These are phyloP conservation scores for Apiospora pterosperma DNA, from an alignment of 2,329 filamentous ascomycete genomes.

Conservation along the genomic window DNA sequence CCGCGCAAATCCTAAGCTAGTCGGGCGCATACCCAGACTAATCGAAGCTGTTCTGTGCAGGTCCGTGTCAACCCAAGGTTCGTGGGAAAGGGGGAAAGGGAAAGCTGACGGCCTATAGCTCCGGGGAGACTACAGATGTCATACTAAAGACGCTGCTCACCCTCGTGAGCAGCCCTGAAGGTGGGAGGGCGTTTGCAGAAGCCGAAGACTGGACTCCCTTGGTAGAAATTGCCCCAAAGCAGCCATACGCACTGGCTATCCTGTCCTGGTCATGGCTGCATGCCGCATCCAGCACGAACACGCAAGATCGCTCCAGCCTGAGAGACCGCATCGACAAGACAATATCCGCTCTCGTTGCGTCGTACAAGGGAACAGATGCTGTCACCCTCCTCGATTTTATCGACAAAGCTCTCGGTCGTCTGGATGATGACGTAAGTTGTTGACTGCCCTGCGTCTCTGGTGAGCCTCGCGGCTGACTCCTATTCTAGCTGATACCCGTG, in stretches of 20 bases:
- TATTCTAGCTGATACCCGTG: constrained; percentile 41
- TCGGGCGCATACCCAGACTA: constrained; percentile 50
- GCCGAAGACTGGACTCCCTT: constrained; percentile 52
- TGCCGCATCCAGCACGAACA: constrained; percentile 30
- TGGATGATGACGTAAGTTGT: constrained; percentile 43
- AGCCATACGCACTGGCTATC: constrained; percentile 53
- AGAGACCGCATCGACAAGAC: constrained; percentile 41
- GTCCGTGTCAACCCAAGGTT: constrained; percentile 30
- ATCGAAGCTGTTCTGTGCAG: constrained; percentile 51
- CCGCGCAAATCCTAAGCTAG: constrained; percentile 42
- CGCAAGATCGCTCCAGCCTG: constrained; percentile 28
- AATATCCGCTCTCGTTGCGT: constrained; percentile 45
- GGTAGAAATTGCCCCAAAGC: constrained; percentile 52
- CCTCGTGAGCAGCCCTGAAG: constrained; percentile 49
- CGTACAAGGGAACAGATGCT: constrained; percentile 57
- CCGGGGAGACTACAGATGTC: constrained; percentile 47
- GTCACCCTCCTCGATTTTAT: constrained; percentile 57
- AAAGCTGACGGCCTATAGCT: constrained; percentile 32
- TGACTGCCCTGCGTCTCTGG: not conserved
- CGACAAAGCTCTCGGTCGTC: constrained; percentile 47
- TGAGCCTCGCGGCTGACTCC: not conserved
- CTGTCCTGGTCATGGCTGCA: constrained; percentile 56
- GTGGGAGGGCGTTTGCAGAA: constrained; percentile 42
- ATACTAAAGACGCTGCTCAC: constrained; percentile 56
- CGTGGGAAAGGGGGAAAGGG: not conserved